These are phyloP conservation scores for Xenoacremonium recifei DNA, from an alignment of 2,329 filamentous ascomycete species.

Conservation along the genomic window DNA sequence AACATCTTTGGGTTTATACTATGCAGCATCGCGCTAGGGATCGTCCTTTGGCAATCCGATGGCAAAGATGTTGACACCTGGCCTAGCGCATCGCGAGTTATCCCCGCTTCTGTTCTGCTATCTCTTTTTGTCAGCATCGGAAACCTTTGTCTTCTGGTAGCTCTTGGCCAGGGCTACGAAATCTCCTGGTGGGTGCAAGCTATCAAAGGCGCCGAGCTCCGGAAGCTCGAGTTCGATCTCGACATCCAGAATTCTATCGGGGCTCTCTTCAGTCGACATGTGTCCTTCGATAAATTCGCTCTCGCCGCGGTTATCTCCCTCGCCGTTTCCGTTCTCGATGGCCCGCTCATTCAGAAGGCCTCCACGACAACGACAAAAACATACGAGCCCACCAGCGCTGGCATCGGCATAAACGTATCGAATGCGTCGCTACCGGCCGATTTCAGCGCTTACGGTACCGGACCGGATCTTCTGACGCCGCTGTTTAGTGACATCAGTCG, in stretches of 20 bases:
- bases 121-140: constrained; percentile 1
- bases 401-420: neutral
- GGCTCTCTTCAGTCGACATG: neutral
- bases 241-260: neutral
- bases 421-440: neutral
- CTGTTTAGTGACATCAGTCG: neutral
- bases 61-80: constrained; percentile 1
- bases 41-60: constrained; percentile 3
- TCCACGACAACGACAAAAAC: neutral
- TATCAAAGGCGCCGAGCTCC: constrained; percentile 2
- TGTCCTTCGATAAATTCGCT: constrained; percentile 1
- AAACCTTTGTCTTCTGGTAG: constrained; percentile 1
- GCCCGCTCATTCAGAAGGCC: constrained; percentile 2
- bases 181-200: constrained; percentile 5
- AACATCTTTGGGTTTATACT: neutral
- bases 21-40: constrained; percentile 1
- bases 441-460: neutral
- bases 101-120: constrained; percentile 1
- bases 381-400: neutral
- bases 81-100: neutral
- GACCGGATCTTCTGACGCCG: neutral
- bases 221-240: constrained; percentile 2
- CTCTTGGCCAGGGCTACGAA: constrained; percentile 1
- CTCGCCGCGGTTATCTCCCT: constrained; percentile 1
- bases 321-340: constrained; percentile 1